Conservation (phyloP, 2,329 filamentous ascomycete genomes). For the Zymoseptoria ardabiliae region DNA sequence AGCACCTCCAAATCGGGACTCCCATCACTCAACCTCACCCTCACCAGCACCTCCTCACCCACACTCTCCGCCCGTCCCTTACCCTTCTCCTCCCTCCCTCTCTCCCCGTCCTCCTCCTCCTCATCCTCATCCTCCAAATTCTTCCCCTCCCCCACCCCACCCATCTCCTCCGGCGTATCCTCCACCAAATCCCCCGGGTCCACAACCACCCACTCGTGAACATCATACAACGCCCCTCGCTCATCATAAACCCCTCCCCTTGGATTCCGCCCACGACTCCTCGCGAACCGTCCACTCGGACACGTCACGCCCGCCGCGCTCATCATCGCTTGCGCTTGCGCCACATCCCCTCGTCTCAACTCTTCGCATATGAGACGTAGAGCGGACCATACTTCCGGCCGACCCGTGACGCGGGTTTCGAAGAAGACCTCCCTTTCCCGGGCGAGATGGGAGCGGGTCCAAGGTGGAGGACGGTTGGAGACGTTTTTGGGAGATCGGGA, state of each 20-base stretch:
- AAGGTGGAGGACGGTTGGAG: slow-evolving; percentile 35
- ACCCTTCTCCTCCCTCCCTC: slow-evolving; percentile 23
- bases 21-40: slow-evolving; percentile 32
- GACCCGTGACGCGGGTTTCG: slow-evolving; percentile 76
- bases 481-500: slow-evolving; percentile 15
- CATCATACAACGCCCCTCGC: slow-evolving; percentile 36
- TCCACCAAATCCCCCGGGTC: slow-evolving; percentile 37
- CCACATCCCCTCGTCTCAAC: slow-evolving; percentile 48
- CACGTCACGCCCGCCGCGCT: slow-evolving; percentile 59
- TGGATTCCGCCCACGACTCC: slow-evolving; percentile 12
- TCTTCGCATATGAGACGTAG: slow-evolving; percentile 61
- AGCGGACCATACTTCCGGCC: slow-evolving; percentile 72
- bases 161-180: slow-evolving; percentile 18
- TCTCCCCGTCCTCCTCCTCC: not conserved
- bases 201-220: slow-evolving; percentile 40
- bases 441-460: slow-evolving; percentile 63
- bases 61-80: slow-evolving; percentile 28
- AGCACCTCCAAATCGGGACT: slow-evolving; percentile 33
- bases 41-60: slow-evolving; percentile 28
- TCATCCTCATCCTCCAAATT: slow-evolving; percentile 20
- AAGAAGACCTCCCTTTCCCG: slow-evolving; percentile 77
- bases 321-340: slow-evolving; percentile 66
- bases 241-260: slow-evolving; percentile 38
- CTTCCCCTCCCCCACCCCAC: slow-evolving; percentile 19
- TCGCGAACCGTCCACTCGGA: slow-evolving; percentile 33